Evolutionary conservation across 1,284 basidiomycete species (phyloP), one percentile per base, ranked within the genome.

Genomic region (Thecaphora frezii): DNA sequence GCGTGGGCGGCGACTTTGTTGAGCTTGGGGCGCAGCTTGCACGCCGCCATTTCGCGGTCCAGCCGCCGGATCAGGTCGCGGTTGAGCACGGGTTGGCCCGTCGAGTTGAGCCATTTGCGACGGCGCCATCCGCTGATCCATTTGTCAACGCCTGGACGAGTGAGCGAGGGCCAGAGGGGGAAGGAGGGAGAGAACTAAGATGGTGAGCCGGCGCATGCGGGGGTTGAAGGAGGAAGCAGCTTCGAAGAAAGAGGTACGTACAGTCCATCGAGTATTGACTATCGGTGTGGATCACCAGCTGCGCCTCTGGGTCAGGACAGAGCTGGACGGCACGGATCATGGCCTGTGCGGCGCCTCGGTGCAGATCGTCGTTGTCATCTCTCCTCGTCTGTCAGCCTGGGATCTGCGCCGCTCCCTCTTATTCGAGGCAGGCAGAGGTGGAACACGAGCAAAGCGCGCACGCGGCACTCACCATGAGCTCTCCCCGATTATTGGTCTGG

Each of bases 401-500:
- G n/a, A n/a, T n/a, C n/a, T n/a, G n/a, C n/a, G n/a, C n/a, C n/a
- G n/a, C n/a, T n/a, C n/a, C n/a, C n/a, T n/a, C n/a, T n/a, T n/a
- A n/a, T n/a, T n/a, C n/a, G n/a, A n/a, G n/a, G n/a, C n/a, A n/a
- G n/a, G n/a, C n/a, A n/a, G n/a, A n/a, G n/a, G n/a, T n/a, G n/a
- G n/a, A n/a, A n/a, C n/a, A n/a, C n/a, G n/a, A n/a, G n/a, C n/a
- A 21, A 23, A 21, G 36, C 36, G 24, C 21, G n/a, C 12, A 14
- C 3, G 33, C 33, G 5, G 4, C 7, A 36, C 46, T 63, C 56
- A 88, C 90, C 63, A 89, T 86, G 25, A 93, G 82, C 76, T 93
- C 91, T 3, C 89, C 91, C 14, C 89, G 83, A 62, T 93, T 93
- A 75, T 93, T 93, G 0, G 90, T 93, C 75, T 93, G 91, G 43